These are phyloP conservation scores for Aspergillus jensenii DNA, from an alignment of 2,329 filamentous ascomycete species.

Conservation along the genomic window DNA sequence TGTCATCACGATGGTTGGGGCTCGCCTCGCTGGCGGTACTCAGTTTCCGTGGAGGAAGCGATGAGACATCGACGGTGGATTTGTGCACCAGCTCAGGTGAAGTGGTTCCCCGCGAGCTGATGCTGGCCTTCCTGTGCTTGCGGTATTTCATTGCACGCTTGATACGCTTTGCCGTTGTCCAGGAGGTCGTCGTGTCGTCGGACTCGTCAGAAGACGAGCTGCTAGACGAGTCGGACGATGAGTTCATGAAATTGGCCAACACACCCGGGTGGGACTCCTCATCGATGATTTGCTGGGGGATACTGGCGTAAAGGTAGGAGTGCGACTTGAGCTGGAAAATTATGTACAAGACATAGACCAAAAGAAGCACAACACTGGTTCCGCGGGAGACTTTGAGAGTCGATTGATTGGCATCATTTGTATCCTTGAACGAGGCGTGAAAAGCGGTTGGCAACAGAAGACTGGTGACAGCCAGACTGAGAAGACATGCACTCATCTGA, in stretches of 20 bases:
- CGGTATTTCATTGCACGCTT: conserved; percentile 71
- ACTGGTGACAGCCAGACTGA: conserved; percentile 88
- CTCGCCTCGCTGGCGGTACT: conserved; percentile 24
- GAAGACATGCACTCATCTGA: conserved; percentile 90
- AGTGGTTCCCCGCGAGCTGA: conserved; percentile 58
- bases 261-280: conserved; percentile 86
- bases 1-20: conserved; percentile 21
- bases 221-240: conserved; percentile 43
- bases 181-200: conserved; percentile 65
- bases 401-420: conserved; percentile 61
- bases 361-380: conserved; percentile 78
- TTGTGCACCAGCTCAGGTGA: conserved; percentile 26
- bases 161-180: conserved; percentile 72
- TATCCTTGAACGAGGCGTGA: conserved; percentile 76
- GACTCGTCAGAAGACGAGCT: conserved; percentile 65
- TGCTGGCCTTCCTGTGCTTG: conserved; percentile 74
- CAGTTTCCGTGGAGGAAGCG: conserved; percentile 15
- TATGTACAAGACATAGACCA: conserved; percentile 82
- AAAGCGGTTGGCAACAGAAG: conserved; percentile 87
- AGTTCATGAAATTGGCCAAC: conserved; percentile 75
- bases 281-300: conserved; percentile 87
- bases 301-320: conserved; percentile 88
- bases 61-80: conserved; percentile 17
- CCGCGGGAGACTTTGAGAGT: conserved; percentile 85
- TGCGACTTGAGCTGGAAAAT: conserved; percentile 91